These are phyloP conservation scores for Lactarius akahatsu DNA, from an alignment of 768 basidiomycete species.

Conservation along the genomic window DNA sequence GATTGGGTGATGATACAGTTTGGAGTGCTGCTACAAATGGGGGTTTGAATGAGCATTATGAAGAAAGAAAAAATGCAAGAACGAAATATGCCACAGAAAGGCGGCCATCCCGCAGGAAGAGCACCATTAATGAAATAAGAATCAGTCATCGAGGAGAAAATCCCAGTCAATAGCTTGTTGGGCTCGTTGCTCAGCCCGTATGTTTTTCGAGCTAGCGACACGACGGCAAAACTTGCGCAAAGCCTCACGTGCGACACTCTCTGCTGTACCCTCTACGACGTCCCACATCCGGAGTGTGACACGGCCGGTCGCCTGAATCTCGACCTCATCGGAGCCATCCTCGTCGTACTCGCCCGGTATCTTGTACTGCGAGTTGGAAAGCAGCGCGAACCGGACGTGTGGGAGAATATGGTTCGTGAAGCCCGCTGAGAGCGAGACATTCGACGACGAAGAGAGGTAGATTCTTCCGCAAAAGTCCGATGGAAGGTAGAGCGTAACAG, in stretches of 20 bases:
- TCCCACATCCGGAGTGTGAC: conserved; percentile 82
- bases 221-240: conserved; percentile 47
- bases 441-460: conserved; percentile 48
- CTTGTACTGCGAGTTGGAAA: conserved; percentile 31
- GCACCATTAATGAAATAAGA: conserved; percentile 1
- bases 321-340: conserved; percentile 50
- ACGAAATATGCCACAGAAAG: conserved; percentile 13
- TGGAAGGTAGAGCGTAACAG: conserved; percentile 74
- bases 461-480: conserved; percentile 77
- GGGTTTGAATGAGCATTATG: conserved; percentile 3
- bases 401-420: conserved; percentile 64
- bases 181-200: conserved; percentile 35
- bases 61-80: not conserved
- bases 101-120: not conserved
- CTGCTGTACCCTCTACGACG: conserved; percentile 60
- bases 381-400: conserved; percentile 35
- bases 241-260: conserved; percentile 59
- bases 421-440: conserved; percentile 58
- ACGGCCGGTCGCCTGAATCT: conserved; percentile 57
- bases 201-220: conserved; percentile 57
- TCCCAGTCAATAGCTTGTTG: conserved; percentile 70
- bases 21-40: conserved; percentile 23
- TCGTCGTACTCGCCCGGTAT: conserved; percentile 31
- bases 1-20: conserved; percentile 20
- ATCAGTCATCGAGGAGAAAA: conserved; percentile 68